Evolutionary conservation across 1,284 basidiomycete species (phyloP).

Genomic region (Paramarasmius palmivorus): DNA sequence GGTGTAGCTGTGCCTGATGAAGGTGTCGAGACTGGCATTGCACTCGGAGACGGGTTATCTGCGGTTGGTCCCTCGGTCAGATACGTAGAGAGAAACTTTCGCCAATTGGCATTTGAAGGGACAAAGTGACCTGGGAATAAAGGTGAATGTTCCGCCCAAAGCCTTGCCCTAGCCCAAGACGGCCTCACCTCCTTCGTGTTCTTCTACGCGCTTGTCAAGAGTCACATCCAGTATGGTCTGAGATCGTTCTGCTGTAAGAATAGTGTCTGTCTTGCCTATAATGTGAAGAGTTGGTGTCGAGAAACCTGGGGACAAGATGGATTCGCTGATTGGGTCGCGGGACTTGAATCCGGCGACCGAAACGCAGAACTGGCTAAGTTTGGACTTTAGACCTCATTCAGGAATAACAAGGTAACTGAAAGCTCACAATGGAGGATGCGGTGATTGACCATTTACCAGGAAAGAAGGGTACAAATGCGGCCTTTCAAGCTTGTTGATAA

Average conservation of each 20-base stretch:
- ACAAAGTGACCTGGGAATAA: conserved; percentile 70
- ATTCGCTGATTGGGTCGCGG: conserved; percentile 45
- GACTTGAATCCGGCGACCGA: conserved; percentile 69
- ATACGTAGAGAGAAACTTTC: too few relatives aligned
- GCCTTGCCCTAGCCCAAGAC: not conserved
- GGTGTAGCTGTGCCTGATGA: not conserved
- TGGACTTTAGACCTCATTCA: not conserved
- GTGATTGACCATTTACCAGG: conserved; percentile 61
- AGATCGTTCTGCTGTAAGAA: conserved; percentile 76
- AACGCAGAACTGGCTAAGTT: conserved; percentile 64
- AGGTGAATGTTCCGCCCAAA: not conserved
- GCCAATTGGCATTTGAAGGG: too few relatives aligned
- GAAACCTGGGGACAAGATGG: conserved; percentile 59
- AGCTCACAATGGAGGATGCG: conserved; percentile 71
- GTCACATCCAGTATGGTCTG: conserved; percentile 62
- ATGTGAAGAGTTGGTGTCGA: conserved; percentile 81
- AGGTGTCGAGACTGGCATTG: too few relatives aligned
- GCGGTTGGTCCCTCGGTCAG: too few relatives aligned
- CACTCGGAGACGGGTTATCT: too few relatives aligned
- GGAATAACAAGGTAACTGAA: conserved; percentile 8
- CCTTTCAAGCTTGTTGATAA: conserved; percentile 23
- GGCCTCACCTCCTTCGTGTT: conserved; percentile 70
- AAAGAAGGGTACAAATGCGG: conserved; percentile 60
- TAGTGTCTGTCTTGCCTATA: conserved; percentile 77
- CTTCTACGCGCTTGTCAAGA: conserved; percentile 60